Conservation (phyloP, 2,329 filamentous ascomycete species). For the Ophiobolus disseminans region DNA sequence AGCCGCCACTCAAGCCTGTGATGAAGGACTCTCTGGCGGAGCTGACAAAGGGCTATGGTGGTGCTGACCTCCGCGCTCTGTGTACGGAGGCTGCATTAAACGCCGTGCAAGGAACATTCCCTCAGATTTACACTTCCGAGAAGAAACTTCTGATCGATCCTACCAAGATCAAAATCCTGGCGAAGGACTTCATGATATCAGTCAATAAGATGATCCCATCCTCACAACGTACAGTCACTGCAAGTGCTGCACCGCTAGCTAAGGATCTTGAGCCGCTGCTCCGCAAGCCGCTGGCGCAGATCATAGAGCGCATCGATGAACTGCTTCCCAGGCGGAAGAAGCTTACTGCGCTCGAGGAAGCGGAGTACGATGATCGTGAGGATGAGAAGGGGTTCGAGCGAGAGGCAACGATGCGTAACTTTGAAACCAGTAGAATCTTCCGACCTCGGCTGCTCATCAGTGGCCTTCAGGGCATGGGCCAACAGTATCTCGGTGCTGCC, state of each 20-base stretch:
- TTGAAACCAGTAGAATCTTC: slow-evolving; percentile 87
- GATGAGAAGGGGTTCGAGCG: slow-evolving; percentile 83
- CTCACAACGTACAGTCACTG: slow-evolving; percentile 86
- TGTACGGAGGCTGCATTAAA: slow-evolving; percentile 97
- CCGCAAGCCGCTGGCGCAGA: slow-evolving; percentile 71
- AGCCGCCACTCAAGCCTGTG: slow-evolving; percentile 71
- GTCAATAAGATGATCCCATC: slow-evolving; percentile 96
- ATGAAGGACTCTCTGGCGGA: slow-evolving; percentile 88
- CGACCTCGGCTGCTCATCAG: slow-evolving; percentile 84
- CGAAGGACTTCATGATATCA: slow-evolving; percentile 96
- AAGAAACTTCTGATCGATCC: slow-evolving; percentile 91
- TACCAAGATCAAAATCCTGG: slow-evolving; percentile 80
- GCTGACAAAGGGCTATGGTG: slow-evolving; percentile 93
- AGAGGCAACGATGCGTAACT: slow-evolving; percentile 74
- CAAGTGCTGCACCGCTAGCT: slow-evolving; percentile 81
- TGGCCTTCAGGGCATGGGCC: slow-evolving; percentile 89
- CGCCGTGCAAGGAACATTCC: slow-evolving; percentile 92
- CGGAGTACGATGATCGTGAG: slow-evolving; percentile 87
- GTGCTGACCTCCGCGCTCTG: slow-evolving; percentile 90
- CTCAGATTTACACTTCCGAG: slow-evolving; percentile 91
- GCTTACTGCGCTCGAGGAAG: slow-evolving; percentile 89
- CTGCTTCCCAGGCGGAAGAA: slow-evolving; percentile 85
- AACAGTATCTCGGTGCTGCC: slow-evolving; percentile 84
- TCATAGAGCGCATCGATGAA: slow-evolving; percentile 73
- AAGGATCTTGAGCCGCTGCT: slow-evolving; percentile 82